These are phyloP conservation scores for Coemansia sp. DNA, from an alignment of 192 early-diverging fungal genomes.

Conservation along the genomic window DNA sequence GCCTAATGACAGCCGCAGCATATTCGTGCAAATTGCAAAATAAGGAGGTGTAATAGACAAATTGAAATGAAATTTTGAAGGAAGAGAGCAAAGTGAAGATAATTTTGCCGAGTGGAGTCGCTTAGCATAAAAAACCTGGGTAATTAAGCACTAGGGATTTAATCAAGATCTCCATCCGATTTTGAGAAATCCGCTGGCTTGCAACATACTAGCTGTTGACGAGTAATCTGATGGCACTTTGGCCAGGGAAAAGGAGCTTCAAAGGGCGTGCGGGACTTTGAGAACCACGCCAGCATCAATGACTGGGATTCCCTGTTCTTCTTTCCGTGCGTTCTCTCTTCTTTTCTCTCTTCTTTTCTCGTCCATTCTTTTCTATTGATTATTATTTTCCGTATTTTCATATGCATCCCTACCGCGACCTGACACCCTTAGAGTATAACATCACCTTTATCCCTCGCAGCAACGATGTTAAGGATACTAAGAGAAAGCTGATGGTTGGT, in stretches of 20 bases:
- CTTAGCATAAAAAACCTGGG: not conserved
- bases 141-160: not conserved
- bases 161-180: not conserved
- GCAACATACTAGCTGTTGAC: not conserved
- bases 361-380: not conserved
- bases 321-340: too few species aligned
- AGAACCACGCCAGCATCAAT: not conserved
- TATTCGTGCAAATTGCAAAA: not conserved
- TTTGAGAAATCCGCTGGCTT: not conserved
- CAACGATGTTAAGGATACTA: not conserved
- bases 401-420: not conserved
- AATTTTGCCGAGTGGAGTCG: not conserved
- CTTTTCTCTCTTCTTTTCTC: not conserved
- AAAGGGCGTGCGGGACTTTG: not conserved
- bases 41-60: not conserved
- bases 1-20: conserved; percentile 1
- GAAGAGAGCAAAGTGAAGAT: not conserved
- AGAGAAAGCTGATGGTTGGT: not conserved
- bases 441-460: not conserved
- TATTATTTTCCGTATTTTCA: not conserved
- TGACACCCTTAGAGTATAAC: not conserved
- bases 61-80: not conserved
- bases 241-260: not conserved
- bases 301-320: not conserved
- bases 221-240: not conserved